A percentile compares a stretch with the other conserved stretches of the same genome.
Evolutionary conservation across 23 red algal species (phyloP).

Genomic region (Cyanidioschyzon merolae): DNA sequence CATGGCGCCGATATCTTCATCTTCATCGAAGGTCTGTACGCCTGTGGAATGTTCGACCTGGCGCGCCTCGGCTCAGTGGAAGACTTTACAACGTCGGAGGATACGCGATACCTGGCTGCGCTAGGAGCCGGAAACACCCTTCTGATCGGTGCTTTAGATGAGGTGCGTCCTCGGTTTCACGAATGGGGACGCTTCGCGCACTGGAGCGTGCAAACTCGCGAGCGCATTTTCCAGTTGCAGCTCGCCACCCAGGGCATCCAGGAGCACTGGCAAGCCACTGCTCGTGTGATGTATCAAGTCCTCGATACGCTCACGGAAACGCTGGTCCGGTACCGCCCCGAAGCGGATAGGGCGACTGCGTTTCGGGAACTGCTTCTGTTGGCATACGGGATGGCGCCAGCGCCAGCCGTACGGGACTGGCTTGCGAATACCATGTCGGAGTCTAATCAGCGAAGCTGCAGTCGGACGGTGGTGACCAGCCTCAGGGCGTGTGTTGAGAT

Average conservation of each 20-base stretch:
- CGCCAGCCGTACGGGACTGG: slow-evolving; percentile 7
- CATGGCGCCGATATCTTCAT: not conserved
- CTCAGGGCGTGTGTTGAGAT: not conserved
- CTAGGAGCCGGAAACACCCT: not conserved
- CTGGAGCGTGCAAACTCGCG: not conserved
- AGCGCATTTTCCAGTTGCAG: not conserved
- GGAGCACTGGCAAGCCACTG: not conserved
- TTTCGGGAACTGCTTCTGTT: not conserved
- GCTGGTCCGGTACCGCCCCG: not conserved
- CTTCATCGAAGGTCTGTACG: not conserved
- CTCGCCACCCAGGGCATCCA: not conserved
- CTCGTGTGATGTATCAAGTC: not conserved
- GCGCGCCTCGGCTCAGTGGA: not conserved
- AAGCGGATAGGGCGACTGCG: not conserved
- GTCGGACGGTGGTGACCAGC: not conserved
- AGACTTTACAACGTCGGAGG: not conserved
- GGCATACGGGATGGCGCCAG: not conserved
- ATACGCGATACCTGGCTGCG: not conserved
- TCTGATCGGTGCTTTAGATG: not conserved
- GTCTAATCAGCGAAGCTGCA: not conserved
- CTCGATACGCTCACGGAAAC: not conserved
- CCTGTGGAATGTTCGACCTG: not conserved
- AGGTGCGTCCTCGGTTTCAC: not conserved
- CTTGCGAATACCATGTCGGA: not conserved
- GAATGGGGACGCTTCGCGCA: not conserved